Base-by-base conservation (phyloP, 192 early-diverging fungal species). In the Linnemannia hyalina region DNA sequence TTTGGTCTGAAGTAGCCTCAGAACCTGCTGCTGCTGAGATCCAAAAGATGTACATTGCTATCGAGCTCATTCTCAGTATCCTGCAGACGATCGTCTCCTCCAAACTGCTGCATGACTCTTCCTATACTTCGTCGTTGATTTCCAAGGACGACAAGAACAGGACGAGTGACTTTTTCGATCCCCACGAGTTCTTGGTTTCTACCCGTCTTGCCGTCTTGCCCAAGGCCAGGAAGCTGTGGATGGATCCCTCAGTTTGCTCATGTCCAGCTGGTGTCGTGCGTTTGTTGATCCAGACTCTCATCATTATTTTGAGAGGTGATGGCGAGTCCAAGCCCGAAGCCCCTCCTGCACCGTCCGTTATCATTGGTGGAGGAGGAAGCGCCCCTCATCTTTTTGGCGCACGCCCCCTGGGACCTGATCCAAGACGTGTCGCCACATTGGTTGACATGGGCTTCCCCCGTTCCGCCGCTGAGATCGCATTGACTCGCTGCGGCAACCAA, bases 381-480 rank as follows among this genome's bases (percentile, higher is more conserved):
- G 11, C 77, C 4, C 68, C 88, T 26, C 75, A 75, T 47, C 41
- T 89, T 60, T 89, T 89, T 80, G 88, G 88, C 16, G 68, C 83
- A 42, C 78, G 89, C 20, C 89, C 90, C 1, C 68, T 90, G n/a
- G 89, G 91, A n/a, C 89, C 96, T 16, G 93, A 96, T 85, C 89
- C 92, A 18, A 89, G 89, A 15, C 88, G 90, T 36, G 88, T 98
- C 35, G 89, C 93, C 29, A 93, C 94, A 57, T 89, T 99, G 22
- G 81, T 94, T 20, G 94, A 96, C 41, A 97, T 99, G 97, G 98
- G 98, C 0, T 99, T 98, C 82, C 88, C 94, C 11, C 89, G 94
- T 20, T 88, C 89, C 18, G 94, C 94, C 7, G 96, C 97, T 2
- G 95, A 95, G 80, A 85, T 84, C 26, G 97, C 97, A 10, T 87